Evolutionary conservation across 2,329 filamentous ascomycete species (phyloP).

Genomic region (Diaporthe humulicola): DNA sequence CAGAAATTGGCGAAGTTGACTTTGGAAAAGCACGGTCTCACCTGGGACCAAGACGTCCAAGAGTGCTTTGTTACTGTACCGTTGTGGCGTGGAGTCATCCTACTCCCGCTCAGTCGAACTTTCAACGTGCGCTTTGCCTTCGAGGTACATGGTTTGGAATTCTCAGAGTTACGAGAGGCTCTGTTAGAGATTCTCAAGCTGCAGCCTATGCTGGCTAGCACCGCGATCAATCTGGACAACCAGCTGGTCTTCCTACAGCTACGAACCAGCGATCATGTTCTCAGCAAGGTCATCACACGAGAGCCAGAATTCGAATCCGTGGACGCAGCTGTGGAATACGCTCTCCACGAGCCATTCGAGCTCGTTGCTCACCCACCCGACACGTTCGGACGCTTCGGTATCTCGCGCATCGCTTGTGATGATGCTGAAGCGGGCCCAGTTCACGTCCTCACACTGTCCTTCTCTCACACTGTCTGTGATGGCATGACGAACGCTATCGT

Average conservation of each 20-base stretch:
- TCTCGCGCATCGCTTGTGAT: background rate
- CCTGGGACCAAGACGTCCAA: background rate
- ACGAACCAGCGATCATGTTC: background rate
- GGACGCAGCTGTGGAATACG: background rate
- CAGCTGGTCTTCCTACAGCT: background rate
- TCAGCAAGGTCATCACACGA: background rate
- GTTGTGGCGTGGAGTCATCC: background rate
- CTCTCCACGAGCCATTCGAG: background rate
- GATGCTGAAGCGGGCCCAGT: background rate
- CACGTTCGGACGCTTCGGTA: background rate
- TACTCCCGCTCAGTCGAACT: background rate
- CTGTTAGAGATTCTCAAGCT: background rate
- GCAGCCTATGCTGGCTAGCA: background rate
- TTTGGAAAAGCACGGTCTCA: background rate
- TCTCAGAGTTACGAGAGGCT: background rate
- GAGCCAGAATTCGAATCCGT: background rate
- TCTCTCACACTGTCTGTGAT: background rate
- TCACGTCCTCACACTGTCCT: background rate
- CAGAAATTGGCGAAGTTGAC: background rate
- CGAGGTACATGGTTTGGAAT: background rate
- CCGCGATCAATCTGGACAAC: background rate
- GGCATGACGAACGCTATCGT: constrained; percentile 5
- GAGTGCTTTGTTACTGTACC: background rate
- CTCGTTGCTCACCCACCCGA: background rate
- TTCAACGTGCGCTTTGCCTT: constrained; percentile 21